Conservation (phyloP, 495 filamentous ascomycete genomes). For the Rostrohypoxylon terebratum region DNA sequence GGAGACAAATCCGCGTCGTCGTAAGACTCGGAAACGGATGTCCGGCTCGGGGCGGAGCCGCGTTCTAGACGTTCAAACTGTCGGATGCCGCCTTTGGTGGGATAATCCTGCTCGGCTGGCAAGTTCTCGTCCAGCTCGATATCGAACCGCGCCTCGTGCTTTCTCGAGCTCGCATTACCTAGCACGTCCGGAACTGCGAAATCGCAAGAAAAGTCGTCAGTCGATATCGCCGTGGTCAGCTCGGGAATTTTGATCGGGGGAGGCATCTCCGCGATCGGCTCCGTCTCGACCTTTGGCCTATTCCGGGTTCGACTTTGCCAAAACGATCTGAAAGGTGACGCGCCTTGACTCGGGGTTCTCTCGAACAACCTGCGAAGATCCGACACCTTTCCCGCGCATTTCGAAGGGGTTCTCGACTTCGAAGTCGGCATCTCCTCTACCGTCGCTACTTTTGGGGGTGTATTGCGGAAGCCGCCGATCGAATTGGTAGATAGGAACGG, state of each 20-base stretch:
- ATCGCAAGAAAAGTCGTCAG: constrained; percentile 47
- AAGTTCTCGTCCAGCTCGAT: constrained; percentile 2
- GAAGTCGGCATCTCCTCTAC: not conserved
- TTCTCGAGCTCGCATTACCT: constrained; percentile 22
- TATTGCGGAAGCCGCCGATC: constrained; percentile 3
- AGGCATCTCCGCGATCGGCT: constrained; percentile 36
- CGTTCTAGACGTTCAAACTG: constrained; percentile 50
- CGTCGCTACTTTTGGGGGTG: not conserved
- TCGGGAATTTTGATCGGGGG: constrained; percentile 33
- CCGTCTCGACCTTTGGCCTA: constrained; percentile 26
- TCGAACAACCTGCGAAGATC: constrained; percentile 50
- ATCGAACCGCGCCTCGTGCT: constrained; percentile 21
- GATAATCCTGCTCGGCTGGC: constrained; percentile 44
- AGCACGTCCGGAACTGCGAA: constrained; percentile 20
- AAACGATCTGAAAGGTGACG: constrained; percentile 37
- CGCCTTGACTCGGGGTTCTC: constrained; percentile 25
- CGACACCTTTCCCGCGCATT: constrained; percentile 41
- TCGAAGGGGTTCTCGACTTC: constrained; percentile 2
- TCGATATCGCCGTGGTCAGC: constrained; percentile 44
- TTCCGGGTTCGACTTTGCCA: constrained; percentile 26
- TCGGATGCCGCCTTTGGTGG: constrained; percentile 51
- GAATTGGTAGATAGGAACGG: constrained; percentile 7
- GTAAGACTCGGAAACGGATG: constrained; percentile 7
- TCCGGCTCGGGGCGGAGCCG: constrained; percentile 12
- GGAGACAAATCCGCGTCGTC: not conserved